phyloP scores from a whole-genome alignment of 2,329 filamentous ascomycete species.

The Aspergillus floridensis region DNA sequence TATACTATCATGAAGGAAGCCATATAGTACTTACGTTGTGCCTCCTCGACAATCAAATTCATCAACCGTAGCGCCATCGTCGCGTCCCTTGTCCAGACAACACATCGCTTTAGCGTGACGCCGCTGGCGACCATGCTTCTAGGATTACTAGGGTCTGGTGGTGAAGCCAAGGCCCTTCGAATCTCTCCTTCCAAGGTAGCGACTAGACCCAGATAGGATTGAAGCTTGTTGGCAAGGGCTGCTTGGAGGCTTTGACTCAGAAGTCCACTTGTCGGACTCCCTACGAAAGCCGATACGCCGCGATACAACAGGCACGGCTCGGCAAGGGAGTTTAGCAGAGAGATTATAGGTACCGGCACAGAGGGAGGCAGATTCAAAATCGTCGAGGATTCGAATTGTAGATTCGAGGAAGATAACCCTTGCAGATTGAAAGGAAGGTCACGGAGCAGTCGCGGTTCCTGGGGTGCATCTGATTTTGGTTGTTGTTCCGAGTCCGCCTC shows the following conservation, averaged over 20 bases:
- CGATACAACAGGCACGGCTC: slow-evolving; percentile 93
- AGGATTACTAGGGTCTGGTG: slow-evolving; percentile 59
- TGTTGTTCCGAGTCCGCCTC: slow-evolving; percentile 18
- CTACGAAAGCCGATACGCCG: slow-evolving; percentile 74
- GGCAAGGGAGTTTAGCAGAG: slow-evolving; percentile 81
- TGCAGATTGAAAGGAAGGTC: slow-evolving; percentile 92
- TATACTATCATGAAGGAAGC: neutral
- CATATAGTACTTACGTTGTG: slow-evolving; percentile 59
- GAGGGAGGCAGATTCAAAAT: slow-evolving; percentile 73
- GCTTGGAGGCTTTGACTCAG: slow-evolving; percentile 88
- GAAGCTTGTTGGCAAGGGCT: slow-evolving; percentile 78
- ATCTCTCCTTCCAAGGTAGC: slow-evolving; percentile 93
- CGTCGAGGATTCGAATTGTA: slow-evolving; percentile 69
- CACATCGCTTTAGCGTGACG: slow-evolving; percentile 90
- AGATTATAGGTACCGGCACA: slow-evolving; percentile 79
- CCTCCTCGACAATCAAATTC: slow-evolving; percentile 91
- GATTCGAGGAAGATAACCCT: slow-evolving; percentile 80
- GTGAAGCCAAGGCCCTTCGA: slow-evolving; percentile 69
- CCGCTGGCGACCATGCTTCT: slow-evolving; percentile 78
- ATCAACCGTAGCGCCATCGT: slow-evolving; percentile 93
- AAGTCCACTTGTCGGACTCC: slow-evolving; percentile 77
- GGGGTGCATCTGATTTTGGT: slow-evolving; percentile 57
- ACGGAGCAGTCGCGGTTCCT: slow-evolving; percentile 66
- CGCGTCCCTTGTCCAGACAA: slow-evolving; percentile 95
- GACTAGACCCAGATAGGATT: slow-evolving; percentile 85